Percentiles rank a stretch among this genome's conserved stretches.
phyloP scores from a whole-genome alignment of 441 rosid genomes.

The Jatropha multifida region DNA sequence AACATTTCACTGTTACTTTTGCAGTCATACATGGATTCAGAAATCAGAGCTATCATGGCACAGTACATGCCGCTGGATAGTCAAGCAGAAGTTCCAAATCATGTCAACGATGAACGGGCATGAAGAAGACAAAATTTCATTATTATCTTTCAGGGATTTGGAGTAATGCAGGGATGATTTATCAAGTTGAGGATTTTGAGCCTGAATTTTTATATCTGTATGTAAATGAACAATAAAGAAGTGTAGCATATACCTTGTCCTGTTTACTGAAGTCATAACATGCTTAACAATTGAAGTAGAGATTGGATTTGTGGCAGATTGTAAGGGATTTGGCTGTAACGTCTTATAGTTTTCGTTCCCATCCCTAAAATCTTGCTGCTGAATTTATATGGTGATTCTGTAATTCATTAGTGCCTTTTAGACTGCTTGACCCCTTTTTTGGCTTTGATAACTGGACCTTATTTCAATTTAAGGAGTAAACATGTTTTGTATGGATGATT shows the following conservation, averaged over 20 bases:
- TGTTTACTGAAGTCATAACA: slow-evolving; percentile 22
- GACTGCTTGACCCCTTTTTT: neutral
- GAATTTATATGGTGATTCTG: slow-evolving; percentile 10
- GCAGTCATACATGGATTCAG: slow-evolving; percentile 99
- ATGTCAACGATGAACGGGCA: slow-evolving; percentile 54
- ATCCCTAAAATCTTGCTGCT: slow-evolving; percentile 13
- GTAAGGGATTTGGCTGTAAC: slow-evolving; percentile 31
- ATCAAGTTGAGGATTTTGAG: slow-evolving; percentile 22
- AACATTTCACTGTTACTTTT: neutral
- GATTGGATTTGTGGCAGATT: slow-evolving; percentile 21
- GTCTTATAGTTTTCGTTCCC: slow-evolving; percentile 22
- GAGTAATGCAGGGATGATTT: slow-evolving; percentile 11
- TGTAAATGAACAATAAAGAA: slow-evolving; percentile 33
- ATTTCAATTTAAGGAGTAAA: neutral
- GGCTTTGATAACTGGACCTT: neutral
- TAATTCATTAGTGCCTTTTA: neutral
- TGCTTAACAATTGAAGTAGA: slow-evolving; percentile 26
- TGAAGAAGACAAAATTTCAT: slow-evolving; percentile 27
- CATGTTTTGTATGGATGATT: neutral
- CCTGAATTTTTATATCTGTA: slow-evolving; percentile 28
- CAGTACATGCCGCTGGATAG: slow-evolving; percentile 99
- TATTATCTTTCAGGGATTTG: slow-evolving; percentile 10
- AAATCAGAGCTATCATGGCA: slow-evolving; percentile 99
- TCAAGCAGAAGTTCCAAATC: slow-evolving; percentile 76
- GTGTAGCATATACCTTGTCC: slow-evolving; percentile 26